phyloP scores from a whole-genome alignment of 495 filamentous ascomycete genomes.

The Neurospora discreta region DNA sequence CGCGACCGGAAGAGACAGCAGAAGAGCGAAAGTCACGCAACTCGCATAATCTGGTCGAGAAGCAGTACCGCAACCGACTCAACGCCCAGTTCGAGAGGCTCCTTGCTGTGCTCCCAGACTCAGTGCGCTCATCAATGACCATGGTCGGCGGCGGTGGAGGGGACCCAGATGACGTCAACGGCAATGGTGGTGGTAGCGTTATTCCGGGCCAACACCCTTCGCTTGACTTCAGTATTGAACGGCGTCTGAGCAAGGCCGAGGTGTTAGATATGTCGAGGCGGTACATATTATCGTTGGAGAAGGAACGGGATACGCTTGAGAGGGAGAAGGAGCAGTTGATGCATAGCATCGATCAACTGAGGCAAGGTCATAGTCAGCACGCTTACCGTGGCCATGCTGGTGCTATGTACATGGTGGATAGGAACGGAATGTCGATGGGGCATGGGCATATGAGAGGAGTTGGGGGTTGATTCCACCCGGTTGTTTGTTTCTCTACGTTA shows the following conservation, averaged over 20 bases:
- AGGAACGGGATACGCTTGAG: constrained; percentile 23
- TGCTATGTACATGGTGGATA: background rate
- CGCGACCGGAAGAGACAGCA: constrained; percentile 21
- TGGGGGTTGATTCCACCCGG: background rate
- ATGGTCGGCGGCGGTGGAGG: constrained; percentile 12
- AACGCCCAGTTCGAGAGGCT: constrained; percentile 37
- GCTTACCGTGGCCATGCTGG: background rate
- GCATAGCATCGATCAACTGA: constrained; percentile 19
- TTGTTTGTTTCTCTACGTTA: background rate
- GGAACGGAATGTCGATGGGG: background rate
- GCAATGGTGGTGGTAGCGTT: background rate
- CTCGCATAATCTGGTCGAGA: constrained; percentile 38
- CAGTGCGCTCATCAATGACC: constrained; percentile 14
- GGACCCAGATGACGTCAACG: constrained; percentile 3
- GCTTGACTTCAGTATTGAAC: constrained; percentile 20
- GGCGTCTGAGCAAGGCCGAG: constrained; percentile 35
- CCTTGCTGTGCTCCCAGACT: constrained; percentile 30
- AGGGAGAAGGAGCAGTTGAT: constrained; percentile 24
- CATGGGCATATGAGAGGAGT: background rate
- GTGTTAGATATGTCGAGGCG: constrained; percentile 34
- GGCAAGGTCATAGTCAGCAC: background rate
- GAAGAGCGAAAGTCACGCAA: constrained; percentile 31
- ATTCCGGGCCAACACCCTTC: background rate
- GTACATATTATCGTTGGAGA: constrained; percentile 31
- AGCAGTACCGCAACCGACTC: constrained; percentile 38